Conservation (phyloP, 1,284 basidiomycete genomes). For the Boletus semigastroideus region DNA sequence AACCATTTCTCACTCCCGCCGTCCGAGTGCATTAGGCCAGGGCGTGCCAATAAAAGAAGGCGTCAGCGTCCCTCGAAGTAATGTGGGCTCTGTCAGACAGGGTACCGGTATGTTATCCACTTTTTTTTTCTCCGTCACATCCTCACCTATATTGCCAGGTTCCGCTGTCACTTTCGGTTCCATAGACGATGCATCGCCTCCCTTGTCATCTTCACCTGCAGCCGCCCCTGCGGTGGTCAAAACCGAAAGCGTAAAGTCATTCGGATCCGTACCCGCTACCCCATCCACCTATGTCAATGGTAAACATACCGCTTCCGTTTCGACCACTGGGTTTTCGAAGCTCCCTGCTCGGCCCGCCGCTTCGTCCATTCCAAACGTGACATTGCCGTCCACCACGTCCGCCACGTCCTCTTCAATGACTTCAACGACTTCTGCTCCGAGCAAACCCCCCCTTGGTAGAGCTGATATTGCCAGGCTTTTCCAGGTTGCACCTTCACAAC, state of each 20-base stretch:
- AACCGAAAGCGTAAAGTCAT: constrained; percentile 74
- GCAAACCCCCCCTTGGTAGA: constrained; percentile 41
- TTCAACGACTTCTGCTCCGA: constrained; percentile 32
- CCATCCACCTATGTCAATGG: constrained; percentile 54
- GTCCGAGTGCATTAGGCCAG: constrained; percentile 68
- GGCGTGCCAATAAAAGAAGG: constrained; percentile 74
- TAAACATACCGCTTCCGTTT: constrained; percentile 38
- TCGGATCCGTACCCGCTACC: constrained; percentile 61
- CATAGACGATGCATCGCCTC: constrained; percentile 68
- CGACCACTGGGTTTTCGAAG: constrained; percentile 28
- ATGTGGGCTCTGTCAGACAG: constrained; percentile 61
- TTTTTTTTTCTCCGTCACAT: not conserved
- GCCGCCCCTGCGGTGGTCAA: constrained; percentile 61
- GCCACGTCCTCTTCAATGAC: constrained; percentile 13
- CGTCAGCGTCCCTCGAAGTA: constrained; percentile 58
- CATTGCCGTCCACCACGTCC: constrained; percentile 35
- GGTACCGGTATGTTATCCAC: constrained; percentile 36
- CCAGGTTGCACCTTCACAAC: constrained; percentile 42
- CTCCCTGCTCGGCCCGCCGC: constrained; percentile 34
- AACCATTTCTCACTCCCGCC: constrained; percentile 63
- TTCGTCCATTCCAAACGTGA: constrained; percentile 33
- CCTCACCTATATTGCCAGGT: constrained; percentile 37
- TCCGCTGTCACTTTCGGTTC: constrained; percentile 80
- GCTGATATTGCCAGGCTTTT: constrained; percentile 69
- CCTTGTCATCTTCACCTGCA: constrained; percentile 70